Conservation (phyloP, 345 rosid genomes). For the Combretum micranthum region DNA sequence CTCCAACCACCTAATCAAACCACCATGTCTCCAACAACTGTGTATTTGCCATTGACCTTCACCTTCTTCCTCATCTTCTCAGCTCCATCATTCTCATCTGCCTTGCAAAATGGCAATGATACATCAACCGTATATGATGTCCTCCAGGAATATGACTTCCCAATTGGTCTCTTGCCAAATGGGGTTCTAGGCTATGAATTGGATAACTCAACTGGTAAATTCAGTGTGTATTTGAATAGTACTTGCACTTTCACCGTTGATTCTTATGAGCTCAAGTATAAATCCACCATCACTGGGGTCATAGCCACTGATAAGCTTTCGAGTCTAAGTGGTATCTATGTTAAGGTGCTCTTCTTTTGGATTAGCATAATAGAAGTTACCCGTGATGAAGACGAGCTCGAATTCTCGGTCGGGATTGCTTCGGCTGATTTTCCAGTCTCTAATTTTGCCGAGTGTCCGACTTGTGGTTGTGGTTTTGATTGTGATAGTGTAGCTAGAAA, state of each 20-base stretch:
- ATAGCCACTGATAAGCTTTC: conserved; percentile 28
- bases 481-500: conserved; percentile 14
- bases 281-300: conserved; percentile 25
- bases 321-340: conserved; percentile 31
- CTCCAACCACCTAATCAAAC: not conserved
- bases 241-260: conserved; percentile 31
- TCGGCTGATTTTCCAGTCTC: conserved; percentile 30
- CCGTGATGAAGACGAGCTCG: conserved; percentile 29
- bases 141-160: conserved; percentile 28
- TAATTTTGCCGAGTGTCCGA: conserved; percentile 28
- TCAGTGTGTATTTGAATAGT: conserved; percentile 22
- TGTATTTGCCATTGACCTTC: conserved; percentile 12
- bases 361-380: conserved; percentile 31
- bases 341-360: conserved; percentile 40
- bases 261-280: conserved; percentile 41
- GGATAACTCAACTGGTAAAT: conserved; percentile 32
- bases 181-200: conserved; percentile 28
- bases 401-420: conserved; percentile 41
- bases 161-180: conserved; percentile 32
- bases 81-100: conserved; percentile 4
- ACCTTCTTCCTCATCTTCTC: conserved; percentile 15
- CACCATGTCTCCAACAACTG: conserved; percentile 4
- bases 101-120: not conserved
- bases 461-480: conserved; percentile 47
- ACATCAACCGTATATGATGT: conserved; percentile 19